These are phyloP conservation scores for Labyrinthula sp. DNA, from an alignment of 352 stramenopile species.

Conservation along the genomic window DNA sequence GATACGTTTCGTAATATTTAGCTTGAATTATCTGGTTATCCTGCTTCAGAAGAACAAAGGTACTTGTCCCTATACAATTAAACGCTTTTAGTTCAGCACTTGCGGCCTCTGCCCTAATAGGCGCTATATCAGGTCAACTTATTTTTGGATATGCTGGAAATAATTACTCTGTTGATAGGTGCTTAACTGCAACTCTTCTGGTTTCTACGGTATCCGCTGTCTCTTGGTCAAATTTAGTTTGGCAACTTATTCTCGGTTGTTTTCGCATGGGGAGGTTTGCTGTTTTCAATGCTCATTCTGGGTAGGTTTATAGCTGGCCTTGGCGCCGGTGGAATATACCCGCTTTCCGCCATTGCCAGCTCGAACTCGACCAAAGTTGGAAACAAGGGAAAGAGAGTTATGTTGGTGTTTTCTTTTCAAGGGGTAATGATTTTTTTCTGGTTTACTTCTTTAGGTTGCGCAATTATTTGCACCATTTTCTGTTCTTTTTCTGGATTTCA, in stretches of 20 bases:
- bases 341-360: slow-evolving; percentile 48
- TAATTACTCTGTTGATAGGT: slow-evolving; percentile 36
- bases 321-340: slow-evolving; percentile 53
- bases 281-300: slow-evolving; percentile 45
- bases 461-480: slow-evolving; percentile 38
- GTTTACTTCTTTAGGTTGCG: slow-evolving; percentile 1
- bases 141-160: slow-evolving; percentile 54
- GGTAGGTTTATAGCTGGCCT: slow-evolving; percentile 50
- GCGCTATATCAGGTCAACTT: slow-evolving; percentile 44
- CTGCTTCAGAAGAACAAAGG: too few species aligned
- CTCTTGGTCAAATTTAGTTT: too few species aligned
- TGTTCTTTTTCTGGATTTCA: slow-evolving; percentile 40
- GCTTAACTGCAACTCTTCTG: slow-evolving; percentile 50
- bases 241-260: slow-evolving; percentile 42
- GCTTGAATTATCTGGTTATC: too few species aligned
- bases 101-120: slow-evolving; percentile 46
- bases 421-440: slow-evolving; percentile 31
- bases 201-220: too few species aligned
- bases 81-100: slow-evolving; percentile 44
- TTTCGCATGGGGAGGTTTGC: slow-evolving; percentile 41
- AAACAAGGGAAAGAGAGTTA: slow-evolving; percentile 33
- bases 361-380: slow-evolving; percentile 40
- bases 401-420: slow-evolving; percentile 45
- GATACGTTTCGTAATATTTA: slow-evolving; percentile 38
- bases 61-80: too few species aligned